Conservation (phyloP, 2,329 filamentous ascomycete genomes). For the Cordyceps farinosa region DNA sequence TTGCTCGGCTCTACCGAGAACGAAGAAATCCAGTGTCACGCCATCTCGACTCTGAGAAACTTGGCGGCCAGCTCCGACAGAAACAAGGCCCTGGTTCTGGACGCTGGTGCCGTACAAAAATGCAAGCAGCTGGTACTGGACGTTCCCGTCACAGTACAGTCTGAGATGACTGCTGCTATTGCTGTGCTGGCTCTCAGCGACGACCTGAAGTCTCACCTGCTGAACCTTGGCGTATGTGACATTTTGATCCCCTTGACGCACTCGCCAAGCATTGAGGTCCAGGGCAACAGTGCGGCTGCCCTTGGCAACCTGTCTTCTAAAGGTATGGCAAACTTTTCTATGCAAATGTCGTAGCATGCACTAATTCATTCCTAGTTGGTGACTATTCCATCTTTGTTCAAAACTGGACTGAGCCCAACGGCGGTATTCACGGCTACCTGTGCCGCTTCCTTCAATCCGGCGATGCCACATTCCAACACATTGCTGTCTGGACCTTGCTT, state of each 20-base stretch:
- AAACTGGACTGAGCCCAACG: constrained; percentile 88
- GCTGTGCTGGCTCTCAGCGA: constrained; percentile 93
- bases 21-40: constrained; percentile 98
- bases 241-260: constrained; percentile 93
- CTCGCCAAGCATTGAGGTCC: constrained; percentile 94
- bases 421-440: constrained; percentile 93
- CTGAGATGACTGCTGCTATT: constrained; percentile 99
- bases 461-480: constrained; percentile 97
- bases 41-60: constrained; percentile 93
- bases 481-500: constrained; percentile 95
- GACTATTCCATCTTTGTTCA: constrained; percentile 96
- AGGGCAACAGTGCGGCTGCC: constrained; percentile 95
- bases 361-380: constrained; percentile 59
- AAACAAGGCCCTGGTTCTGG: constrained; percentile 96
- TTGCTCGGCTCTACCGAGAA: constrained; percentile 93
- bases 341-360: neutral
- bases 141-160: constrained; percentile 91
- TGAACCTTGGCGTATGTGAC: constrained; percentile 92
- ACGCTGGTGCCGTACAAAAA: constrained; percentile 95
- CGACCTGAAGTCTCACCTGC: constrained; percentile 85
- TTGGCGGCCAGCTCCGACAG: constrained; percentile 93
- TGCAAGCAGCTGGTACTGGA: constrained; percentile 96
- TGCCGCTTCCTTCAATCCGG: constrained; percentile 89
- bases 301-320: constrained; percentile 95
- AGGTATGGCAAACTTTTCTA: constrained; percentile 52